Evolutionary conservation across 2,329 filamentous ascomycete genomes (phyloP).

Genomic region (Periconia sp.): DNA sequence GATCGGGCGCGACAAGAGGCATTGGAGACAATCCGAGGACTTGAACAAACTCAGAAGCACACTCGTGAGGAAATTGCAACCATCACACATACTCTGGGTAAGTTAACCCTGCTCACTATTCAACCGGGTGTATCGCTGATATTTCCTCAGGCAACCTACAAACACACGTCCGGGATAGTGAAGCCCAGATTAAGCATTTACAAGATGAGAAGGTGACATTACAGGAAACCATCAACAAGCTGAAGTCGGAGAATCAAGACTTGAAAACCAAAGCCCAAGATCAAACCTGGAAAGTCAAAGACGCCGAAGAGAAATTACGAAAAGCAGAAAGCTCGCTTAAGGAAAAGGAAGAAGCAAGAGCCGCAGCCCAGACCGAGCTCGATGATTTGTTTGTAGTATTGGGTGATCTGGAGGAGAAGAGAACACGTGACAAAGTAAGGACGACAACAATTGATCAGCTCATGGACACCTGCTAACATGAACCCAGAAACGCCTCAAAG

Average conservation of each 20-base stretch:
- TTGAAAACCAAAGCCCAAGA: constrained; percentile 50
- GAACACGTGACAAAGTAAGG: constrained; percentile 41
- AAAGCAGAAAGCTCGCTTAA: constrained; percentile 38
- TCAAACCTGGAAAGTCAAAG: constrained; percentile 45
- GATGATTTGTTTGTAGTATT: constrained; percentile 53
- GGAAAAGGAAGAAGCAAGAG: constrained; percentile 44
- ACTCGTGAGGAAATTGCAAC: constrained; percentile 29
- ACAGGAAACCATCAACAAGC: constrained; percentile 18
- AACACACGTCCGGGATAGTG: constrained; percentile 23
- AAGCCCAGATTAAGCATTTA: constrained; percentile 44
- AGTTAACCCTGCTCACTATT: neutral
- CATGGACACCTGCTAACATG: constrained; percentile 15
- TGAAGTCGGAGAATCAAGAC: constrained; percentile 44
- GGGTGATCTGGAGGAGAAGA: constrained; percentile 51
- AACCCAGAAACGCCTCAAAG: constrained; percentile 50
- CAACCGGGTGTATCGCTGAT: neutral
- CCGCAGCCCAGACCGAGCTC: constrained; percentile 45
- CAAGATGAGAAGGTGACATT: constrained; percentile 27
- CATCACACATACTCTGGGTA: constrained; percentile 21
- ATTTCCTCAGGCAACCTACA: constrained; percentile 18
- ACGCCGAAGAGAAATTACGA: constrained; percentile 50
- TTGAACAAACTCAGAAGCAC: constrained; percentile 28
- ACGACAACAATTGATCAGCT: neutral
- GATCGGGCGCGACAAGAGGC: constrained; percentile 31
- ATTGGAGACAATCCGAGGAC: constrained; percentile 23